A percentile compares a stretch with the other conserved stretches of the same genome.
These are phyloP conservation scores for Paraleonurus japonicus DNA, from an alignment of 257 asterid species.

Conservation along the genomic window DNA sequence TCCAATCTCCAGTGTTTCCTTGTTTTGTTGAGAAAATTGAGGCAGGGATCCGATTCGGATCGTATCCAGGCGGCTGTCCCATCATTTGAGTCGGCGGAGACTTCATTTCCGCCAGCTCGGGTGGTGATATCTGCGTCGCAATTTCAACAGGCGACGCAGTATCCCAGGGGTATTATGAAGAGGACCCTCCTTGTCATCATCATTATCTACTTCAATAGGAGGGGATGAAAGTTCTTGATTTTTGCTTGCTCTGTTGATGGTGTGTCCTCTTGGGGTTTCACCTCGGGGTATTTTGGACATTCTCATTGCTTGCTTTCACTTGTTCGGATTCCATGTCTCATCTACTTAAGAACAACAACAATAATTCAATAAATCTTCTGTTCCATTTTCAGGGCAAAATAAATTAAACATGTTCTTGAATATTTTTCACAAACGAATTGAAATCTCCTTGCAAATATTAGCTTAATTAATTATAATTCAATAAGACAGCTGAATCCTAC, in stretches of 20 bases:
- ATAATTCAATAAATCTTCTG: neutral
- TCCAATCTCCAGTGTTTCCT: conserved; percentile 58
- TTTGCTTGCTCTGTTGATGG: conserved; percentile 2
- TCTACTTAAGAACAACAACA: neutral
- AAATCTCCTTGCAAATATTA: neutral
- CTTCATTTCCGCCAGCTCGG: conserved; percentile 34
- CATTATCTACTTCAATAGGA: conserved; percentile 17
- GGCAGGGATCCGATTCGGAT: conserved; percentile 73
- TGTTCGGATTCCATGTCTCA: conserved; percentile 44
- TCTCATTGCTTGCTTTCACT: conserved; percentile 23
- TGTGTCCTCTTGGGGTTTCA: conserved; percentile 7
- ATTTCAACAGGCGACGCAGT: neutral
- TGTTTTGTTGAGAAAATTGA: conserved; percentile 54
- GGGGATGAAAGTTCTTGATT: neutral
- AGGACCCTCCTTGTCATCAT: neutral
- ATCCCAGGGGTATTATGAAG: neutral
- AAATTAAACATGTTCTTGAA: no score
- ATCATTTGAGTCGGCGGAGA: conserved; percentile 55
- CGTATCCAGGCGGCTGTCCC: conserved; percentile 58
- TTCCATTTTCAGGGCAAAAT: neutral
- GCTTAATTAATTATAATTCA: neutral
- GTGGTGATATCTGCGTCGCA: neutral
- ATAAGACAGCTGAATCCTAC: neutral
- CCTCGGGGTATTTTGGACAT: neutral
- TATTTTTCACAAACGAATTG: neutral